Conservation (phyloP, 225 moss, liverwort and hornwort genomes). For the Polytrichum formosum region DNA sequence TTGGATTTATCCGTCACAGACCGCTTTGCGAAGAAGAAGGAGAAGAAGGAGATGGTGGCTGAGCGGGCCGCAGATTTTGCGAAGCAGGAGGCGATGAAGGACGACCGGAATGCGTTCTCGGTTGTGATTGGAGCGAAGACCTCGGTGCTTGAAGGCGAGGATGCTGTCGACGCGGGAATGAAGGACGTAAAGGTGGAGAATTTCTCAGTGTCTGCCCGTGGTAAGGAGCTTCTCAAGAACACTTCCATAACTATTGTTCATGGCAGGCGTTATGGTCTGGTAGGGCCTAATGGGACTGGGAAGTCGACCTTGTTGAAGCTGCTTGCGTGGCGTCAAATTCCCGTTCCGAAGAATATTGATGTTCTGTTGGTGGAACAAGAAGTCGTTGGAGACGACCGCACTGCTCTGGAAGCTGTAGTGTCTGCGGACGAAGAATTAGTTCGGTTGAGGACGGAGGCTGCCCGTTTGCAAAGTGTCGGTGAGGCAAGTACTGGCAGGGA, state of each 20-base stretch:
- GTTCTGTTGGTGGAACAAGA: constrained; percentile 94
- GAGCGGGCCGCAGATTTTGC: constrained; percentile 54
- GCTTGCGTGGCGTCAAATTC: constrained; percentile 93
- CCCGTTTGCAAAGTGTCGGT: constrained; percentile 51
- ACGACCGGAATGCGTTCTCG: constrained; percentile 80
- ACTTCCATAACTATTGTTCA: constrained; percentile 82
- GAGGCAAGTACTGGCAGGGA: constrained; percentile 25
- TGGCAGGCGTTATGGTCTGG: constrained; percentile 84
- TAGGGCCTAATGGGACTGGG: constrained; percentile 91
- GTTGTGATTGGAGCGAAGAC: constrained; percentile 78
- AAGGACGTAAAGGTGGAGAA: constrained; percentile 88
- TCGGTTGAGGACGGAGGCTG: constrained; percentile 58
- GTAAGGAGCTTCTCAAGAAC: constrained; percentile 81
- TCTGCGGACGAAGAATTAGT: constrained; percentile 87
- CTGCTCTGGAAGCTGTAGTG: constrained; percentile 73
- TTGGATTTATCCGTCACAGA: constrained; percentile 67
- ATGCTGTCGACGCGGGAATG: constrained; percentile 73
- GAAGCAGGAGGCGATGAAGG: constrained; percentile 81
- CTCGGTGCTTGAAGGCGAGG: constrained; percentile 65
- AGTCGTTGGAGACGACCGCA: constrained; percentile 84
- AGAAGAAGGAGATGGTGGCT: constrained; percentile 84
- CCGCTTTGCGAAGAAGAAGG: constrained; percentile 74
- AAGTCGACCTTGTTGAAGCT: constrained; percentile 91
- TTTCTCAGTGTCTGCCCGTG: constrained; percentile 88
- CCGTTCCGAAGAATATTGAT: constrained; percentile 92